phyloP scores from a whole-genome alignment of 192 early-diverging fungal genomes.

The Backusella luteola region DNA sequence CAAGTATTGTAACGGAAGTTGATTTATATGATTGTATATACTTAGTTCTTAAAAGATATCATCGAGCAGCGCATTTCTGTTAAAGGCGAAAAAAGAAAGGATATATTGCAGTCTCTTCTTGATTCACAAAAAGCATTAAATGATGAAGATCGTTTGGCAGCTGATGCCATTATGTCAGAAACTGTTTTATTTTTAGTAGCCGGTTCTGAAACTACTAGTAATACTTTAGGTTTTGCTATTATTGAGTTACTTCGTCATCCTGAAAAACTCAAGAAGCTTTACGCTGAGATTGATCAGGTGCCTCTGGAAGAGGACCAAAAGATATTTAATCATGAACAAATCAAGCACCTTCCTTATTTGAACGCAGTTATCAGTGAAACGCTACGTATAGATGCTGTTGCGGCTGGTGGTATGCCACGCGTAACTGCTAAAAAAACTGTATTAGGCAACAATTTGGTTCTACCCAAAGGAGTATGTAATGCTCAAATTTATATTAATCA shows the following conservation, averaged over 20 bases:
- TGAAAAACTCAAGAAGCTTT: not conserved
- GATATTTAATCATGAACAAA: slow-evolving; percentile 29
- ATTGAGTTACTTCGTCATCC: slow-evolving; percentile 27
- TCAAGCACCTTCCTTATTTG: slow-evolving; percentile 46
- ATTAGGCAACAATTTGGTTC: slow-evolving; percentile 35
- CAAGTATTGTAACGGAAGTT: not conserved
- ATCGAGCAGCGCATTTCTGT: slow-evolving; percentile 17
- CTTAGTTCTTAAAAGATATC: slow-evolving; percentile 25
- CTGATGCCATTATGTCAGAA: slow-evolving; percentile 41
- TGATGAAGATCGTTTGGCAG: slow-evolving; percentile 35
- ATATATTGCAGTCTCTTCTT: slow-evolving; percentile 48
- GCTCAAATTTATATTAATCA: not conserved
- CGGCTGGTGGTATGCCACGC: slow-evolving; percentile 35
- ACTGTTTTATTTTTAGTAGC: slow-evolving; percentile 39
- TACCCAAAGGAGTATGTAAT: slow-evolving; percentile 40
- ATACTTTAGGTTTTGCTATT: slow-evolving; percentile 31
- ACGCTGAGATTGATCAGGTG: slow-evolving; percentile 23
- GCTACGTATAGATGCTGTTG: slow-evolving; percentile 41
- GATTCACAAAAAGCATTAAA: slow-evolving; percentile 36
- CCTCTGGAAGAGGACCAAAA: not conserved
- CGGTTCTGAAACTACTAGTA: slow-evolving; percentile 33
- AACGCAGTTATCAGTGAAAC: slow-evolving; percentile 56
- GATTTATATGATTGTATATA: not conserved
- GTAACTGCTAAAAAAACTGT: slow-evolving; percentile 38
- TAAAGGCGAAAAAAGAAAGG: slow-evolving; percentile 22